phyloP scores from a whole-genome alignment of 352 stramenopile genomes.

The Globisporangium irregulare region DNA sequence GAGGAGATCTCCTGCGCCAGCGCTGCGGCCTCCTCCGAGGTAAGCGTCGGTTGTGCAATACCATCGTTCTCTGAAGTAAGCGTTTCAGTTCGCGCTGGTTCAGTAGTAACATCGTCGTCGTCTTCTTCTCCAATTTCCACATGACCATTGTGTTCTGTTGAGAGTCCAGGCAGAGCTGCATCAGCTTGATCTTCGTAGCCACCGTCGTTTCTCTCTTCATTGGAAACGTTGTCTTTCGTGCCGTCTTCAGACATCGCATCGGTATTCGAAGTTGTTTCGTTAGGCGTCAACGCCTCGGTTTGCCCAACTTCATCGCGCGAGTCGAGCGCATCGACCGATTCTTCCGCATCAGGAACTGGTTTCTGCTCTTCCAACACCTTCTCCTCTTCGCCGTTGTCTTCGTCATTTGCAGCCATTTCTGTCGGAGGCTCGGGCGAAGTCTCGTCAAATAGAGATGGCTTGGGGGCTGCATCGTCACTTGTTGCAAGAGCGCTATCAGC shows the following conservation, averaged over 20 bases:
- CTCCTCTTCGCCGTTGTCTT: slow-evolving; percentile 1
- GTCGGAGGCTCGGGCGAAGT: neutral
- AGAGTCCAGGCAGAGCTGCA: neutral
- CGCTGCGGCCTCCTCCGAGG: neutral
- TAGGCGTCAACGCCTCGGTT: neutral
- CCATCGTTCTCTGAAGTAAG: neutral
- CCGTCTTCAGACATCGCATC: neutral
- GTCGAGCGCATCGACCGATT: neutral
- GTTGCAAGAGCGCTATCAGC: neutral
- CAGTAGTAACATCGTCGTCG: neutral
- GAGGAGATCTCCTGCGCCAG: slow-evolving; percentile 15
- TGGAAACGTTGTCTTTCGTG: neutral
- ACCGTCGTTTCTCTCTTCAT: neutral
- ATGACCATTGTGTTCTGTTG: neutral
- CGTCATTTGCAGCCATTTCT: slow-evolving; percentile 4
- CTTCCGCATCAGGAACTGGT: neutral
- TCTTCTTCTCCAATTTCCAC: neutral
- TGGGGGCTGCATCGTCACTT: neutral
- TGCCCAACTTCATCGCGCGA: neutral
- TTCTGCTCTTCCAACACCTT: neutral
- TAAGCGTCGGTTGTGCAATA: neutral
- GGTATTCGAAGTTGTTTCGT: neutral
- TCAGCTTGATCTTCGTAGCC: neutral
- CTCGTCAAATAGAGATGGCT: neutral
- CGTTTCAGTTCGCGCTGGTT: neutral